These are phyloP conservation scores for Flaveria robusta DNA, from an alignment of 129 eudicot species.

Conservation along the genomic window DNA sequence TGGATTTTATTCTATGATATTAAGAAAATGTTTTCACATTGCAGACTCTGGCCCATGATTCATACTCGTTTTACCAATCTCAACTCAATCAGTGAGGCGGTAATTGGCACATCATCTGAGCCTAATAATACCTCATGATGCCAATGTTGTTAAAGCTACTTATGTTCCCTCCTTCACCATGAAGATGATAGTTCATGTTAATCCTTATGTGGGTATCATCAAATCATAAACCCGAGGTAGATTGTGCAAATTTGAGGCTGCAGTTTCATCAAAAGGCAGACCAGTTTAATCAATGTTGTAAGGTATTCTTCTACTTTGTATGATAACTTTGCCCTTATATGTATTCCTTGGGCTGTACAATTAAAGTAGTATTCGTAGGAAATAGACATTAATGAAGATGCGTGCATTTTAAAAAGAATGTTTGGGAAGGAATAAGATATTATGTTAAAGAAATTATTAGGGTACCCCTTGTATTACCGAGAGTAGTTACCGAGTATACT, in stretches of 20 bases:
- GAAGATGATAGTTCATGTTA: constrained; percentile 9
- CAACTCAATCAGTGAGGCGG: constrained; percentile 18
- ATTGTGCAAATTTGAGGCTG: not conserved
- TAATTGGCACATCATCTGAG: constrained; percentile 2
- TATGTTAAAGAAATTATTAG: too few species aligned
- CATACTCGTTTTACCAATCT: constrained; percentile 64
- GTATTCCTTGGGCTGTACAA: not conserved
- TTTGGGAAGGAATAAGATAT: not conserved
- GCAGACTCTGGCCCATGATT: constrained; percentile 96
- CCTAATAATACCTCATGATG: constrained; percentile 1
- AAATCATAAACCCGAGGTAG: constrained; percentile 14
- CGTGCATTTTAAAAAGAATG: not conserved
- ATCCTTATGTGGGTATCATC: constrained; percentile 9
- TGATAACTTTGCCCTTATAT: constrained; percentile 10
- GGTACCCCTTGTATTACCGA: too few species aligned
- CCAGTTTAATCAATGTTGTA: not conserved
- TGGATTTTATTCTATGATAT: constrained; percentile 16
- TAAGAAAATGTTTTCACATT: constrained; percentile 24
- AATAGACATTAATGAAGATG: not conserved
- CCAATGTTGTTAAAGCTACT: constrained; percentile 22
- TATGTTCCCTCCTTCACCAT: not conserved
- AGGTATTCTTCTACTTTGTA: not conserved
- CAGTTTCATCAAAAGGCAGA: constrained; percentile 1
- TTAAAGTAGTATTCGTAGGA: not conserved
- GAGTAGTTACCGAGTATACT: too few species aligned